Conservation (phyloP, 202 grass and related monocot genomes). For the Bolboschoenoplectus hybrid region DNA sequence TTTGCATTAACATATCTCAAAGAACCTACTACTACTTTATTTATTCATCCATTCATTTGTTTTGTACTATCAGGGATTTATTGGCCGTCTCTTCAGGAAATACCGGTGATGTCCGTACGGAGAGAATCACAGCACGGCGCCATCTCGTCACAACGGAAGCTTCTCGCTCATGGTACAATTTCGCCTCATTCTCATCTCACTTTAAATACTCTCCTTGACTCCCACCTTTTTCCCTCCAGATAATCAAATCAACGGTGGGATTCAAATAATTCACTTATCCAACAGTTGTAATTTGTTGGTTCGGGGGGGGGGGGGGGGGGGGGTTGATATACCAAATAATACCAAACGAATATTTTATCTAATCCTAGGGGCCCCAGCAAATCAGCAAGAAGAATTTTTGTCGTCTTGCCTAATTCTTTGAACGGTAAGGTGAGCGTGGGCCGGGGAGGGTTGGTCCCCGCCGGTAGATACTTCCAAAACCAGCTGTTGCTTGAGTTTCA, state of each 20-base stretch:
- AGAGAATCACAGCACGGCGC: constrained; percentile 22
- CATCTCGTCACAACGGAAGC: not conserved
- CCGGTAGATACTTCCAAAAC: constrained; percentile 33
- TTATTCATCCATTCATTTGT: not conserved
- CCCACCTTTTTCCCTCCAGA: not conserved
- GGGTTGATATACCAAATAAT: not conserved
- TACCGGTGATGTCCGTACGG: not conserved
- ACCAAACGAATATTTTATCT: constrained; percentile 1
- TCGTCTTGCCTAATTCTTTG: constrained; percentile 17
- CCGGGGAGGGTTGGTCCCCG: constrained; percentile 10
- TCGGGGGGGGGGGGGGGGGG: no score
- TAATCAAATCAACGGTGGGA: not conserved
- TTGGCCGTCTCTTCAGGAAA: not conserved
- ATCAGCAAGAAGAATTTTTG: constrained; percentile 23
- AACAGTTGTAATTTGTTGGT: constrained; percentile 1
- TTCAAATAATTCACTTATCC: not conserved
- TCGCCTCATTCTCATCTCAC: not conserved
- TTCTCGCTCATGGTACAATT: constrained; percentile 27
- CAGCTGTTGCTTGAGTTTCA: not conserved
- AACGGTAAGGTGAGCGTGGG: constrained; percentile 25
- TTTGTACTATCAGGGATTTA: constrained; percentile 19
- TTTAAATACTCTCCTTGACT: not conserved
- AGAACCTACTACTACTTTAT: not conserved
- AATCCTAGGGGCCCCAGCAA: not conserved
- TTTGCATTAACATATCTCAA: not conserved